phyloP scores from a whole-genome alignment of 2,329 filamentous ascomycete genomes.

The Neoscytalidium dimidiatum region DNA sequence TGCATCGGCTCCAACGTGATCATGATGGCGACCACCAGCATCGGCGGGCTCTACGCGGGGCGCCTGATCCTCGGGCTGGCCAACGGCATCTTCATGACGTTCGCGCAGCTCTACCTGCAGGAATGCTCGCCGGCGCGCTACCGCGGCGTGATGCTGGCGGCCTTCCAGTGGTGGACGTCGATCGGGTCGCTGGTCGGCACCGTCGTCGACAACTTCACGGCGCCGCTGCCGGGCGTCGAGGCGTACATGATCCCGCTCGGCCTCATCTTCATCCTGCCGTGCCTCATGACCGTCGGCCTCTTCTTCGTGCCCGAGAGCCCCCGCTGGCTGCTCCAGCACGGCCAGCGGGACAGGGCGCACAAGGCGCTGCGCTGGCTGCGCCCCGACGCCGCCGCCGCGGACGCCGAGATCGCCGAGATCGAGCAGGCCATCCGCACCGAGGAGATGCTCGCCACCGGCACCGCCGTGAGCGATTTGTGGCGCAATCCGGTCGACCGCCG shows the following conservation, averaged over 20 bases:
- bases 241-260: slow-evolving; percentile 52
- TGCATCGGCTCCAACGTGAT: slow-evolving; percentile 49
- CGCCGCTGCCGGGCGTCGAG: slow-evolving; percentile 23
- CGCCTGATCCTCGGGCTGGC: slow-evolving; percentile 59
- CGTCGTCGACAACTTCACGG: slow-evolving; percentile 54
- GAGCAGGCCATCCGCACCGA: slow-evolving; percentile 32
- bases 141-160: slow-evolving; percentile 51
- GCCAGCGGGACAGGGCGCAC: slow-evolving; percentile 25
- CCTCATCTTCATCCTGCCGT: slow-evolving; percentile 57
- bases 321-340: slow-evolving; percentile 43
- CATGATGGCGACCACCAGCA: slow-evolving; percentile 58
- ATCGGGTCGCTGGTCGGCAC: slow-evolving; percentile 48
- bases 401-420: slow-evolving; percentile 31
- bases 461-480: slow-evolving; percentile 53
- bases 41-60: slow-evolving; percentile 57
- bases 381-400: slow-evolving; percentile 26
- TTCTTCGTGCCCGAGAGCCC: slow-evolving; percentile 43
- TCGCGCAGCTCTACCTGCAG: slow-evolving; percentile 55
- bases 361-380: slow-evolving; percentile 33
- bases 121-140: slow-evolving; percentile 54
- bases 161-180: slow-evolving; percentile 52
- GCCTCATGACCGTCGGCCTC: slow-evolving; percentile 45
- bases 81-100: slow-evolving; percentile 56
- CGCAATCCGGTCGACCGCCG: slow-evolving; percentile 55
- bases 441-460: slow-evolving; percentile 52